Percentiles rank a stretch among this genome's conserved stretches.
Conservation (phyloP, 805 yeast genomes). For the Candida berthetii region DNA sequence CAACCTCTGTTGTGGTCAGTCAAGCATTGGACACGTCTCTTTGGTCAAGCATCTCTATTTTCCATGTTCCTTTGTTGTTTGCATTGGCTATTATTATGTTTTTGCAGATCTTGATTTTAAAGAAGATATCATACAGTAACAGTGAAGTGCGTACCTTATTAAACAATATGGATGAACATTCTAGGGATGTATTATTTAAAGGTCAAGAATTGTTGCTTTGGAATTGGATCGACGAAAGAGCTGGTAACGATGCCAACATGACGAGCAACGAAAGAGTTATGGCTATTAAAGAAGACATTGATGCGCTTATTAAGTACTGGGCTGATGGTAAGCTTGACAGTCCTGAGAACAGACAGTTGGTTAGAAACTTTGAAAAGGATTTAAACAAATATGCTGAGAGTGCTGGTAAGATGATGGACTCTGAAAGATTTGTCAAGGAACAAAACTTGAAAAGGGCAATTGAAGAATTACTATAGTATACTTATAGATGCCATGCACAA, state of each 20-base stretch:
- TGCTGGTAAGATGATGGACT: background rate
- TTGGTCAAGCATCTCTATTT: conserved; percentile 1
- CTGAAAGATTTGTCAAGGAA: background rate
- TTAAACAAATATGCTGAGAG: conserved; percentile 13
- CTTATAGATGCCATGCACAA: no score
- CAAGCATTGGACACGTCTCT: background rate
- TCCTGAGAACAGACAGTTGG: conserved; percentile 7
- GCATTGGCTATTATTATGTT: conserved; percentile 6
- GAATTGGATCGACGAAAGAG: conserved; percentile 24
- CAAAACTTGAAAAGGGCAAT: conserved; percentile 9
- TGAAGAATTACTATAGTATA: conserved; percentile 4
- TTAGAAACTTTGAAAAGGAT: conserved; percentile 9
- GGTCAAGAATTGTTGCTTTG: conserved; percentile 19
- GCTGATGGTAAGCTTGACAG: conserved; percentile 12
- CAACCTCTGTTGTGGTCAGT: background rate
- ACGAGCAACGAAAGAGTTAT: conserved; percentile 2
- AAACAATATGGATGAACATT: conserved; percentile 1
- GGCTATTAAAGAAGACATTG: conserved; percentile 13
- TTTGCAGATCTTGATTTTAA: conserved; percentile 11
- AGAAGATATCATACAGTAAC: background rate
- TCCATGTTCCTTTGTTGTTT: conserved; percentile 7
- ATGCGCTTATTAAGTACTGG: conserved; percentile 15
- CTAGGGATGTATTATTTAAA: conserved; percentile 8
- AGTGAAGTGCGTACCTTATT: background rate
- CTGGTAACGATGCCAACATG: conserved; percentile 5